Base-by-base conservation (phyloP, 345 rosid species). In the Rhizophora mangle region DNA sequence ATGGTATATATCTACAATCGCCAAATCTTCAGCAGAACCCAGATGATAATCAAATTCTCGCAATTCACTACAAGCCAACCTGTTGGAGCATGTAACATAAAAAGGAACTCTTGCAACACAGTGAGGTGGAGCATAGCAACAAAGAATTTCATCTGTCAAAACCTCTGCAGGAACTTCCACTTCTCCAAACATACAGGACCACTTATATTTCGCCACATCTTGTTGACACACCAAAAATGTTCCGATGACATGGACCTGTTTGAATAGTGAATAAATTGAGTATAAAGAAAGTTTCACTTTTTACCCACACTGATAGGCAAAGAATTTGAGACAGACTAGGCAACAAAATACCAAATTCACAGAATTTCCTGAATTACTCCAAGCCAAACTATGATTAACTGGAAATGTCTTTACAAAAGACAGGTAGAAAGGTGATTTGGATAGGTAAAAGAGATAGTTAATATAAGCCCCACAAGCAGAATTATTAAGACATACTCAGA, bases 111-210 rank as follows among this genome's bases (percentile, higher is more conserved):
- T 84, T 21, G 89, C 98, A 82, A 84, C 86, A 61, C 67, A 67
- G 32, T 87, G 97, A 52, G 82, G 76, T 3, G 97, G 98, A 72
- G 86, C 81, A 72, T 71, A 76, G 73, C 98, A 93, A 68, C 86
- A 84, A 78, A 93, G 94, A 76, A 89, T 67, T 55, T 96, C 97
- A 61, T 86, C 88, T 0, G 88, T 89, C 72, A 93, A 74, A 73
- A 93, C 77, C 39, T 78, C 83, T 62, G 92, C 93, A 31, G 94
- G 94, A 84, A 93, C 97, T 80, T 93, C 98, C 76, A 90, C 84
- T 79, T 90, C 98, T 46, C 97, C 98, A 83, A 90, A 93, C 98
- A 93, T 93, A 62, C 98, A 93, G 68, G 98, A 93, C 98, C 98
- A 93, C 54, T 73, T 83, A 79, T 71, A 85, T 55, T 79, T 83